Conservation (phyloP, 1,284 basidiomycete species). For the Pulveroboletus sp. region DNA sequence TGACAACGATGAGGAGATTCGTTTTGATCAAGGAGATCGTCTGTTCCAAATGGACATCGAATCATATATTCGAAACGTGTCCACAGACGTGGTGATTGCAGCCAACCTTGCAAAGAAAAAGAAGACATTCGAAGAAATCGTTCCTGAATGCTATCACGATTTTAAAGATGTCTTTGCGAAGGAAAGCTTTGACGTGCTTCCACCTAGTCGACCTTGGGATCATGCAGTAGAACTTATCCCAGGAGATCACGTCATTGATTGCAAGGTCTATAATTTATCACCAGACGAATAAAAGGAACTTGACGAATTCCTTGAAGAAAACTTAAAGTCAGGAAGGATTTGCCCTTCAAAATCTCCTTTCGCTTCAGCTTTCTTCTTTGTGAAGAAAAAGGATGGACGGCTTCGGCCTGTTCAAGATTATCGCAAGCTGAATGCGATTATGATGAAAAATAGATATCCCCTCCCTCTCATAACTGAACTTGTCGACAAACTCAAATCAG, state of each 20-base stretch:
- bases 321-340: background rate
- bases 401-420: slow-evolving; percentile 20
- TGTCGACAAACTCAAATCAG: background rate
- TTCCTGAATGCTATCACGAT: background rate
- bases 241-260: background rate
- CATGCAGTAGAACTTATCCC: background rate
- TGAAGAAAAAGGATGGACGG: slow-evolving; percentile 3
- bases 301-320: background rate
- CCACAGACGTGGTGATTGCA: too few species aligned
- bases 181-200: background rate
- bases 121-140: too few species aligned
- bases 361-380: background rate
- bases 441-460: slow-evolving; percentile 33
- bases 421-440: slow-evolving; percentile 34
- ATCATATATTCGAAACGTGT: too few species aligned
- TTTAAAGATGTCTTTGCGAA: background rate
- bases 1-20: too few species aligned
- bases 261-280: slow-evolving; percentile 7
- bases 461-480: slow-evolving; percentile 31
- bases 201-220: background rate
- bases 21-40: too few species aligned
- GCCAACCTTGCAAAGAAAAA: too few species aligned
- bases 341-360: background rate
- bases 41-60: too few species aligned
- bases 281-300: background rate